phyloP scores from a whole-genome alignment of 1,284 basidiomycete species.

The Apiotrichum siamense region DNA sequence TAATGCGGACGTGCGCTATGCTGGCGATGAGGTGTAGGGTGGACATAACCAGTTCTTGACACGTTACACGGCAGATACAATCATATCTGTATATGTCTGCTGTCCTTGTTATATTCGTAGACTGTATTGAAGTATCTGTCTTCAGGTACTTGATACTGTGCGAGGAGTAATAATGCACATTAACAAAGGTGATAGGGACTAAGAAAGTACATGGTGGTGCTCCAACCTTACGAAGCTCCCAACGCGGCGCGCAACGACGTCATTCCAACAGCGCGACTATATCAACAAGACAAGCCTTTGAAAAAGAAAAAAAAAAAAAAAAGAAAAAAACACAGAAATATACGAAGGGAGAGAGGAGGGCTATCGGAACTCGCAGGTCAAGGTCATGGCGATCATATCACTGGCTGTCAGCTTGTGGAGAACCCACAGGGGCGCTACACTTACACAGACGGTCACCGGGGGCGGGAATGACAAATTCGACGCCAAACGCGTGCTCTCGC shows the following conservation, averaged over 20 bases:
- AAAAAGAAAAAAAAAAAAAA: not conserved
- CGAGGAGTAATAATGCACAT: not conserved
- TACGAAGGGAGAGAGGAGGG: too few relatives aligned
- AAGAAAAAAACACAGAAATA: not conserved
- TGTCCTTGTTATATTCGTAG: too few relatives aligned
- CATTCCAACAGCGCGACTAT: too few relatives aligned
- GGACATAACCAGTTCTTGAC: too few relatives aligned
- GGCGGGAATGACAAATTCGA: slow-evolving; percentile 32
- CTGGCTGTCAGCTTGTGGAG: not conserved
- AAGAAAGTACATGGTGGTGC: too few relatives aligned
- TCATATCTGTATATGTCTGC: too few relatives aligned
- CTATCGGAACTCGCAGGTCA: too few relatives aligned
- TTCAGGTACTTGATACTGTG: too few relatives aligned
- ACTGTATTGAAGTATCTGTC: too few relatives aligned
- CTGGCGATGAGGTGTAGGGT: slow-evolving; percentile 49
- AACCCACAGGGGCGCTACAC: slow-evolving; percentile 5
- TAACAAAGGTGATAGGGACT: not conserved
- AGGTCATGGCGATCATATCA: slow-evolving; percentile 7
- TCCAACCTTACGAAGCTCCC: not conserved
- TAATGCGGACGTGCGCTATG: slow-evolving; percentile 81
- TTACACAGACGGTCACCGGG: slow-evolving; percentile 40
- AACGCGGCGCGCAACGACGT: too few relatives aligned
- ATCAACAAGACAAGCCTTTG: too few relatives aligned
- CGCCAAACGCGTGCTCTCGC: slow-evolving; percentile 22
- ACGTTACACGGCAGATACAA: not conserved